phyloP scores from a whole-genome alignment of 768 basidiomycete species.

The Serpula lacrymans region DNA sequence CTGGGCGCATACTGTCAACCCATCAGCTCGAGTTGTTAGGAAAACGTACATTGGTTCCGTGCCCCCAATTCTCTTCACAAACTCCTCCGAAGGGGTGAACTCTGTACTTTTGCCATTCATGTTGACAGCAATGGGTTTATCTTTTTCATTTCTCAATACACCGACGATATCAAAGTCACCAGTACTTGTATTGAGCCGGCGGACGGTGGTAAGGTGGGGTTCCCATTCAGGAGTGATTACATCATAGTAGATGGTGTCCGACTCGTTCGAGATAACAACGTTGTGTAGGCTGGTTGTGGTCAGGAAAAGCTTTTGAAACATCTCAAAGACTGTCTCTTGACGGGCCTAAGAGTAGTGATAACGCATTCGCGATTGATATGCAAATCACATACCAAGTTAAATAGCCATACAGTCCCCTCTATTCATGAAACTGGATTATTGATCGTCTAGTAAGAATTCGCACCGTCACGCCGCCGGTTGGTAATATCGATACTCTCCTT shows the following conservation, averaged over 20 bases:
- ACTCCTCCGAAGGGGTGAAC: slow-evolving; percentile 25
- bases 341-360: neutral
- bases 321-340: slow-evolving; percentile 5
- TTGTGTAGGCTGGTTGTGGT: slow-evolving; percentile 37
- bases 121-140: slow-evolving; percentile 27
- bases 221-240: slow-evolving; percentile 38
- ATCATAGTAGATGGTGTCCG: slow-evolving; percentile 38
- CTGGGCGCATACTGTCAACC: slow-evolving; percentile 9
- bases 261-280: slow-evolving; percentile 34
- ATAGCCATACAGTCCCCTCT: slow-evolving; percentile 12
- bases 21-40: neutral
- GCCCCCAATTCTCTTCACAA: slow-evolving; percentile 22
- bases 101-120: slow-evolving; percentile 24
- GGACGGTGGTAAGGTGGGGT: slow-evolving; percentile 30
- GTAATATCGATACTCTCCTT: no score
- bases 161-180: slow-evolving; percentile 28
- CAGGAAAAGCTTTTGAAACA: slow-evolving; percentile 31
- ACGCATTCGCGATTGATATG: neutral
- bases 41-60: slow-evolving; percentile 6
- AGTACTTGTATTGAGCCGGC: slow-evolving; percentile 27
- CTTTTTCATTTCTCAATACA: slow-evolving; percentile 27
- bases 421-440: no score
- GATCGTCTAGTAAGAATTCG: no score
- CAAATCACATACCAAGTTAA: neutral
- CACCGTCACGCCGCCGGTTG: no score